Base-by-base conservation (phyloP, 257 asterid genomes). In the Thymus mandschuricus region DNA sequence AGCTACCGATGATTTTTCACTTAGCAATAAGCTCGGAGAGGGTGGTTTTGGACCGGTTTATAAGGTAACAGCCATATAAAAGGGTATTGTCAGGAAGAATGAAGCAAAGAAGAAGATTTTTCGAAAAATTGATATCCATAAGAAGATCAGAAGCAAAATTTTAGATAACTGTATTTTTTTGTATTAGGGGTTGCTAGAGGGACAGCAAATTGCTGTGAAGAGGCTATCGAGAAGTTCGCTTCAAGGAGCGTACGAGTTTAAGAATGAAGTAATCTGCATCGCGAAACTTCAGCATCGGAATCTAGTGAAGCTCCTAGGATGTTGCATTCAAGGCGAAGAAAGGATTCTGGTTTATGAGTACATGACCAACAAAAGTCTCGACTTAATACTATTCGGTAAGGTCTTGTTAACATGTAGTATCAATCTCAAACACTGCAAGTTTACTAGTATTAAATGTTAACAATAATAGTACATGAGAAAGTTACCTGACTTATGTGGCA, bases 271-370 rank as follows among this genome's bases (percentile, higher is more conserved):
- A 0, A 67, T 68, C 54, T 66, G 68, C 8, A 75, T 80, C 3
- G 71, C 83, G 2, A 78, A 80, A 46, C 85, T 83, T 78, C 81
- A 80, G 43, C 85, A 83, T 60, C 67, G 78, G 1, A 83, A 80
- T 73, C 77, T 81, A 0, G 84, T 83, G 33, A 76, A 68, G 64
- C 83, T 83, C 44, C 55, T 80, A n/a, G 84, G 83, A 28, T 81
- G 75, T 50, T 78, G 85, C 76, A 68, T 77, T 21, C 62, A 64
- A 21, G 82, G 70, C 30, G 73, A 75, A 2, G 81, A 83, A 59
- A 74, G 11, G 15, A 76, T 76, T 64, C 61, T 82, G 21, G 44
- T 81, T 5, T 83, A 81, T 31, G 88, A 83, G 57, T 83, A 73
- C 58, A 61, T 81, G 86, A 56, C 72, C 34, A 78, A 78, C 66